A percentile compares a stretch with the other conserved stretches of the same genome.
Conservation (phyloP, 2,329 filamentous ascomycete species). For the Rhynchosporium secalis region DNA sequence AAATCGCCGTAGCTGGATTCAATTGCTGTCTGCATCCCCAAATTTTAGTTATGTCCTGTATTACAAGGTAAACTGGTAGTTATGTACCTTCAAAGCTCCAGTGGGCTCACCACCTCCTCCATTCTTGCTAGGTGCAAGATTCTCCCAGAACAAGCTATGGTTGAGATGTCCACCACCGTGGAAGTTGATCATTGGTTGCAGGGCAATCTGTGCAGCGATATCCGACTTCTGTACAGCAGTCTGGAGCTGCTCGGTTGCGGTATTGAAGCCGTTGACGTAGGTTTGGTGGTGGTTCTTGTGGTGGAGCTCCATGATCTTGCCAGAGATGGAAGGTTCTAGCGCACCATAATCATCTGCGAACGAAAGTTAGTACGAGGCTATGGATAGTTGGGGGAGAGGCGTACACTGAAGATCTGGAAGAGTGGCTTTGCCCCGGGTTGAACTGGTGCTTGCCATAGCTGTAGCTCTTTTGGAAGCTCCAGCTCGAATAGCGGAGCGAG, state of each 20-base stretch:
- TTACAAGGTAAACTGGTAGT: background rate
- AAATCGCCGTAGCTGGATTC: constrained; percentile 51
- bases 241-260: constrained; percentile 69
- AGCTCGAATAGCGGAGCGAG: constrained; percentile 71
- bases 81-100: constrained; percentile 47
- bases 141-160: constrained; percentile 70
- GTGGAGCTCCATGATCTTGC: constrained; percentile 95
- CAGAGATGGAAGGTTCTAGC: constrained; percentile 80
- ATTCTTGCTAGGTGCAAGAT: constrained; percentile 65
- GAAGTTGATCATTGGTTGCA: constrained; percentile 63
- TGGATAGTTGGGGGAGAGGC: constrained; percentile 30
- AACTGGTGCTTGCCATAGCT: constrained; percentile 69
- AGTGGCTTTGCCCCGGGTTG: constrained; percentile 84
- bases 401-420: constrained; percentile 84
- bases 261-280: constrained; percentile 88
- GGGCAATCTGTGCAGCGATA: constrained; percentile 52
- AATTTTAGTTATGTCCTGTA: background rate
- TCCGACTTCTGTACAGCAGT: constrained; percentile 56
- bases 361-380: constrained; percentile 9
- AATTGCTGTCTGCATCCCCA: constrained; percentile 35
- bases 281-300: constrained; percentile 94
- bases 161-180: constrained; percentile 68
- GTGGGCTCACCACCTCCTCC: constrained; percentile 61
- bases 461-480: constrained; percentile 63
- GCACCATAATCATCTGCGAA: constrained; percentile 87